phyloP scores from a whole-genome alignment of 2,329 filamentous ascomycete species.

The Fusarium camptoceras region DNA sequence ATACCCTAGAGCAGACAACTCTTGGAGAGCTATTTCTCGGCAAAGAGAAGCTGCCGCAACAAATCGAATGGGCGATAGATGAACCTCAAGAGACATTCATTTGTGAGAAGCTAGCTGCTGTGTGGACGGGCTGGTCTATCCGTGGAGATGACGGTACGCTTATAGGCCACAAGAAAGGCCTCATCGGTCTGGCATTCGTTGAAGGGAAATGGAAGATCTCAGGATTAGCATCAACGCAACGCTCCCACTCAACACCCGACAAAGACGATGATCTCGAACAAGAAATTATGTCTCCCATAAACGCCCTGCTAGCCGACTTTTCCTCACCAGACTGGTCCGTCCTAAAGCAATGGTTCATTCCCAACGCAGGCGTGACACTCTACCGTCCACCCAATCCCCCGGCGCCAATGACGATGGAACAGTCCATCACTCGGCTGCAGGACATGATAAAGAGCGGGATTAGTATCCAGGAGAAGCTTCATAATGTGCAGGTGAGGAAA shows the following conservation, averaged over 20 bases:
- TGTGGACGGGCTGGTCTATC: constrained; percentile 12
- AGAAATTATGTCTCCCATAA: constrained; percentile 15
- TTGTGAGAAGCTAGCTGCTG: constrained; percentile 1
- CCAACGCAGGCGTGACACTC: constrained; percentile 3
- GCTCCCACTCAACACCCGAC: accelerated
- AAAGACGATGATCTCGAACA: not conserved
- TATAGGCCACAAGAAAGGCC: constrained; percentile 11
- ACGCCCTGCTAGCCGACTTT: constrained; percentile 22
- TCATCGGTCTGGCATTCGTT: constrained; percentile 4
- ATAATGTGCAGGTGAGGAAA: constrained; percentile 8
- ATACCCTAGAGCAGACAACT: constrained; percentile 14
- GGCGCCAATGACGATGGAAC: constrained; percentile 19
- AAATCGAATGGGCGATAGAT: constrained; percentile 10
- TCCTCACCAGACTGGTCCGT: constrained; percentile 14
- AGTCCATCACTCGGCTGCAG: constrained; percentile 19
- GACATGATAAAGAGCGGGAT: constrained; percentile 13
- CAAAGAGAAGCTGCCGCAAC: not conserved
- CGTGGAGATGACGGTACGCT: not conserved
- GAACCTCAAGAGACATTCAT: constrained; percentile 6
- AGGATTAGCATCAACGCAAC: constrained; percentile 5
- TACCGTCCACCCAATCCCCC: constrained; percentile 12
- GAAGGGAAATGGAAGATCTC: constrained; percentile 19
- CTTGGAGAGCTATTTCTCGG: not conserved
- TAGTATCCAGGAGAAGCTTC: constrained; percentile 3
- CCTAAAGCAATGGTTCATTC: constrained; percentile 17